phyloP scores from a whole-genome alignment of 2,329 filamentous ascomycete species.

The Gremmenia infestans region DNA sequence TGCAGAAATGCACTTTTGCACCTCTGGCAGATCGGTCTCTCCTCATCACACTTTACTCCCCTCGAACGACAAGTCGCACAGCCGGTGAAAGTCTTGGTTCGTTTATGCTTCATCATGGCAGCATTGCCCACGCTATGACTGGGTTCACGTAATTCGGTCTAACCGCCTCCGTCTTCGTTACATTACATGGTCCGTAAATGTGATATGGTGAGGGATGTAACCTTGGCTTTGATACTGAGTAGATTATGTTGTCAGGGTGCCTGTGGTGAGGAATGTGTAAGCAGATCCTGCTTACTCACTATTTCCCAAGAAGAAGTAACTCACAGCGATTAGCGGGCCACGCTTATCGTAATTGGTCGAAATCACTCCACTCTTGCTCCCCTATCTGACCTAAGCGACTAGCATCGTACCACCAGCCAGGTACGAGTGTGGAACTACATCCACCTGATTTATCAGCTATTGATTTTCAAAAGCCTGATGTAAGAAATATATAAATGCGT shows the following conservation, averaged over 20 bases:
- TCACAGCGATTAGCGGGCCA: neutral
- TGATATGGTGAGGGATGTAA: too few species aligned
- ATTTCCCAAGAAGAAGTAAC: neutral
- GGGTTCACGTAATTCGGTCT: too few species aligned
- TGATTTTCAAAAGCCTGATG: neutral
- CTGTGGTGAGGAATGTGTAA: too few species aligned
- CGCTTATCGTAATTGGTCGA: neutral
- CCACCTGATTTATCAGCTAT: neutral
- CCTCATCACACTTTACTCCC: conserved; percentile 38
- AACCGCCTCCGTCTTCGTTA: too few species aligned
- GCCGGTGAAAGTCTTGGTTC: conserved; percentile 30
- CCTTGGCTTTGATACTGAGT: too few species aligned
- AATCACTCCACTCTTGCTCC: neutral
- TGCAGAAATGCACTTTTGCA: conserved; percentile 29
- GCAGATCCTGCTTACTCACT: neutral
- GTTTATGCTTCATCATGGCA: conserved; percentile 9
- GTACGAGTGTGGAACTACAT: neutral
- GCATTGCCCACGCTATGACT: neutral
- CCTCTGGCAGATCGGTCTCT: conserved; percentile 31
- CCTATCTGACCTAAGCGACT: neutral
- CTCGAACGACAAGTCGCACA: conserved; percentile 27
- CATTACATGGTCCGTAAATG: too few species aligned
- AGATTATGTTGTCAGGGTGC: too few species aligned
- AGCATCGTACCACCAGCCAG: neutral
- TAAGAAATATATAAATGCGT: neutral